Evolutionary conservation across 2,329 filamentous ascomycete species (phyloP), one percentile per base, ranked within the genome.

Genomic region (Lasiodiplodia citricola): DNA sequence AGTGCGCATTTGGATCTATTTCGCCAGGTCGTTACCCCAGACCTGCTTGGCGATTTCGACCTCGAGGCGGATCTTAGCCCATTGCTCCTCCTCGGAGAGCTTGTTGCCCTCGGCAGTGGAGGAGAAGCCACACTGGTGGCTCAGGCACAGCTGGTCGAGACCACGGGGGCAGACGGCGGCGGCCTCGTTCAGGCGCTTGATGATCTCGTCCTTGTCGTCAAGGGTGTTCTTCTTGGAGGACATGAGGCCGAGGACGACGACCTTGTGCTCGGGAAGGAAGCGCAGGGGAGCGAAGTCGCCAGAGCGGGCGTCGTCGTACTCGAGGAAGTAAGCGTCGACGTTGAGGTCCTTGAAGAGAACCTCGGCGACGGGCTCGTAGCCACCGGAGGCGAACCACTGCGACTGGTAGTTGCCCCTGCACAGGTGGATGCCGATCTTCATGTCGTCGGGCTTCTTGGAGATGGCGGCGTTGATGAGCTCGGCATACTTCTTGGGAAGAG

Each of bases 271-370:
- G 3, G 86, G 86, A 60, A 88, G 77, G 75, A 84, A 82, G n/a
- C 85, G 78, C 68, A 88, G 80, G 1, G 86, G 86, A 44, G 78
- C 80, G 77, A 88, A 88, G 75, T 87, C 86, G 16, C 86, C 86
- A 0, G 81, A 84, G 2, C 86, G 81, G 38, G 85, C 85, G 70
- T 87, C 86, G 74, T 88, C 86, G 75, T 86, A 88, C 76, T 88
- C 86, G 72, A 88, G 83, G 78, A 87, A 88, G 77, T 87, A 88
- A 16, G 84, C 86, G 72, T 88, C 85, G 66, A 87, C 85, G 72
- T 87, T 81, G 60, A 87, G 81, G 68, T 86, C 83, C 73, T 83
- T 84, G 81, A 87, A 87, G 16, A 87, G 79, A n/a, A 86, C 83
- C 75, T 87, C 84, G 44, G 86, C 84, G 3, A 87, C 85, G 58